Base-by-base conservation (phyloP, 352 stramenopile genomes). In the Globisporangium recalcitrans region DNA sequence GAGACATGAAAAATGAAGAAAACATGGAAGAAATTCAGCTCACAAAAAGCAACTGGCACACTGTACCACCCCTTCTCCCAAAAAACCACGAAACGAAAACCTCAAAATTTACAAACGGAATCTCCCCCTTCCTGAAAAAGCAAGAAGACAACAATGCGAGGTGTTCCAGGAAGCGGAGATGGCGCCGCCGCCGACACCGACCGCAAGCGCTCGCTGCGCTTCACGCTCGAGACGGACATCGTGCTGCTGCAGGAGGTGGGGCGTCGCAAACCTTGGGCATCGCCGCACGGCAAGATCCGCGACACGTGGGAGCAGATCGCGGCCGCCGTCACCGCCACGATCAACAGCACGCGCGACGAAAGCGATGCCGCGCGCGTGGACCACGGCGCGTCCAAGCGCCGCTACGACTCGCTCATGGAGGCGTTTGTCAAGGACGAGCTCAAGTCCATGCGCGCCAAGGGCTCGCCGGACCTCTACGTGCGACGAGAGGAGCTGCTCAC, bases 401-500 rank as follows among this genome's bases (percentile, higher is more conserved):
- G 58, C 48, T 64, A 58, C 36, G 58, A 64, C 26, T 38, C 57
- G 19, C 58, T 64, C 49, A 64, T 64, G 58, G 58, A 64, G 34
- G 58, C 58, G 11, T 64, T 58, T 4, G 58, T 52, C 32, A 64
- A 64, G 29, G 58, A 64, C 26, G 58, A 64, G 34, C 58, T 64
- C 58, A 64, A 64, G 58, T 64, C 58, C 11, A 64, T 64, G 58
- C 58, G 58, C 36, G 58, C 58, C 19, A 64, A 64, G 49, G 58
- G 58, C 24, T 64, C 58, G 5, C 32, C 52, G 1, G 58, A 64
- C 24, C 58, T 64, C 32, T 64, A 64, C 31, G 34, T 64, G 34
- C 58, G 38, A 16, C 49, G 58, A 21, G 58, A 64, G 48, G 58
- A 58, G 58, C 58, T 64, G 36, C 58, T 64, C 26, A 58, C 58